Conservation (phyloP, 306 rosid genomes). For the Cucumis cinereus region DNA sequence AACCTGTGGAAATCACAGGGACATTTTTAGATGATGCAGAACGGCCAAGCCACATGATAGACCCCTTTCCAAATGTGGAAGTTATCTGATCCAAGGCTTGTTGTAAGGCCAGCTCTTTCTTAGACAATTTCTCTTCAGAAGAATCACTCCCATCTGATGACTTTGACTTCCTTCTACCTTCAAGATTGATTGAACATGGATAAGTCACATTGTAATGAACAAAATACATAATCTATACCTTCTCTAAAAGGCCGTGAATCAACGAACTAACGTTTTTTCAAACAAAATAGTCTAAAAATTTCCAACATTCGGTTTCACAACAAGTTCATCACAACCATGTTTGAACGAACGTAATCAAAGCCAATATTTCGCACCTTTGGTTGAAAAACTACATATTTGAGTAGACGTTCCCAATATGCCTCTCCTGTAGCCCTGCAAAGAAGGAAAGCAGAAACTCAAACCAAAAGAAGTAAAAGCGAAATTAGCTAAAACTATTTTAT, state of each 20-base stretch:
- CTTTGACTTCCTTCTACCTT: constrained; percentile 57
- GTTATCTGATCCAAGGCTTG: constrained; percentile 92
- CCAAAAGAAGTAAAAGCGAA: neutral
- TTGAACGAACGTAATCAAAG: neutral
- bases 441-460: constrained; percentile 6
- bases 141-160: constrained; percentile 64
- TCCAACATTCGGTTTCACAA: neutral
- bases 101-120: constrained; percentile 69
- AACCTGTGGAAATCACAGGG: constrained; percentile 80
- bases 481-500: neutral
- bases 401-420: constrained; percentile 36
- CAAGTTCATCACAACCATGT: neutral
- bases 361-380: constrained; percentile 40
- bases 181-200: constrained; percentile 9
- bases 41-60: constrained; percentile 93
- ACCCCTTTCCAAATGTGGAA: constrained; percentile 73
- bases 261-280: neutral
- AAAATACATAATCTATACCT: neutral
- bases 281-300: neutral
- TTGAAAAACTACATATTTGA: constrained; percentile 40
- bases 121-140: constrained; percentile 49
- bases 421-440: constrained; percentile 36
- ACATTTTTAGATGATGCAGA: constrained; percentile 28
- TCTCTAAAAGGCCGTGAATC: neutral
- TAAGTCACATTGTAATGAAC: neutral